Conservation (phyloP, 768 basidiomycete genomes). For the Porphyrellus cyaneotinctus region DNA sequence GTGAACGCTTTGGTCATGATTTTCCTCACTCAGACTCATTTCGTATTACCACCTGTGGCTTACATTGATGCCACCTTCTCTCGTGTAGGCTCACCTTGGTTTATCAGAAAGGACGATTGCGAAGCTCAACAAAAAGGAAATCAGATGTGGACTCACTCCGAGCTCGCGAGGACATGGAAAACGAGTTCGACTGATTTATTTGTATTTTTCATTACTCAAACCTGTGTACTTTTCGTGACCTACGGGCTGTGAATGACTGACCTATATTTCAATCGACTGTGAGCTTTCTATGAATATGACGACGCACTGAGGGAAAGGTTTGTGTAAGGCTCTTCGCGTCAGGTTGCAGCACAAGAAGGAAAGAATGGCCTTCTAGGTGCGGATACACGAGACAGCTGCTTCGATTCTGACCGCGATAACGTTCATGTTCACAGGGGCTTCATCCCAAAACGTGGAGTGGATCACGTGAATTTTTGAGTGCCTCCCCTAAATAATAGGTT, state of each 20-base stretch:
- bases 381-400: too few relatives aligned
- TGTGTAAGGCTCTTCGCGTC: too few relatives aligned
- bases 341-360: too few relatives aligned
- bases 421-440: too few relatives aligned
- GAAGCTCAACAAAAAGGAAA: constrained; percentile 37
- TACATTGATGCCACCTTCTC: constrained; percentile 42
- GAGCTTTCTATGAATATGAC: too few relatives aligned
- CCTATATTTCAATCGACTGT: too few relatives aligned
- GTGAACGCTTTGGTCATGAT: not conserved
- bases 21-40: not conserved
- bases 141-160: constrained; percentile 28
- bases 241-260: not conserved
- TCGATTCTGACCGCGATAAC: too few relatives aligned
- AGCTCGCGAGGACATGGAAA: not conserved
- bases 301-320: too few relatives aligned
- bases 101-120: constrained; percentile 36
- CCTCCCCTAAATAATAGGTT: not conserved
- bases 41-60: constrained; percentile 34
- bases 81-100: constrained; percentile 45
- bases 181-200: not conserved
- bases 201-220: too few relatives aligned
- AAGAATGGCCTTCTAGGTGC: too few relatives aligned
- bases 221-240: too few relatives aligned
- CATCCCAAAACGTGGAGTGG: too few relatives aligned
- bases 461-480: not conserved